A percentile compares a stretch with the other conserved stretches of the same genome.
phyloP scores from a whole-genome alignment of 305 asterid genomes.

The Solanum hybrid region DNA sequence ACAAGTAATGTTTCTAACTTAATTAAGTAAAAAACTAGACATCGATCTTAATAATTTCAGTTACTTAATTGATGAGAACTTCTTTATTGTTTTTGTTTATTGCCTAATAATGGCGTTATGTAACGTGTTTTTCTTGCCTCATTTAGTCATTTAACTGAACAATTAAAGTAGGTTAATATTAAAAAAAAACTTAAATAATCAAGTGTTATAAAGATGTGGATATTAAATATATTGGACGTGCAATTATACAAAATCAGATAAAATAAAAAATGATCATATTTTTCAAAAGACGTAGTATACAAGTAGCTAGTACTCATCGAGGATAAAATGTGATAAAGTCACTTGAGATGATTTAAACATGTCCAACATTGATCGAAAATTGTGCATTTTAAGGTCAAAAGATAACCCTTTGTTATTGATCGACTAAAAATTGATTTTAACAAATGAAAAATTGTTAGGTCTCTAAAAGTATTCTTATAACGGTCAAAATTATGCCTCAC shows the following conservation, averaged over 20 bases:
- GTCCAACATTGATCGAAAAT: neutral
- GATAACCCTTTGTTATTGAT: neutral
- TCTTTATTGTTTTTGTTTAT: neutral
- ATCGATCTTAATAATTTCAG: neutral
- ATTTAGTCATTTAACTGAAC: neutral
- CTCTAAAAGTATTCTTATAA: neutral
- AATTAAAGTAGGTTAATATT: neutral
- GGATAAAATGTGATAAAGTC: neutral
- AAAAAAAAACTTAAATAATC: too few relatives aligned
- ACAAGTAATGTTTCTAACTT: neutral
- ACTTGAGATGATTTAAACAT: neutral
- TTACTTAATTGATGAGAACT: neutral
- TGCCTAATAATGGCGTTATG: neutral
- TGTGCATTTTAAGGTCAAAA: neutral
- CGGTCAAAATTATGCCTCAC: neutral
- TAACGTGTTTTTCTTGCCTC: neutral
- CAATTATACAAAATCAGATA: neutral
- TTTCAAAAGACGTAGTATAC: neutral
- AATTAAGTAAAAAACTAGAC: neutral
- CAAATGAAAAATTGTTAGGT: rapidly evolving
- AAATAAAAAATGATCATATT: neutral
- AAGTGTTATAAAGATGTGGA: neutral
- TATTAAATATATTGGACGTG: neutral
- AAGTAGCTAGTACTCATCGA: neutral
- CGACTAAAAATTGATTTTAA: neutral